These are phyloP conservation scores for Tagetes patula DNA, from an alignment of 129 eudicot genomes.

Conservation along the genomic window DNA sequence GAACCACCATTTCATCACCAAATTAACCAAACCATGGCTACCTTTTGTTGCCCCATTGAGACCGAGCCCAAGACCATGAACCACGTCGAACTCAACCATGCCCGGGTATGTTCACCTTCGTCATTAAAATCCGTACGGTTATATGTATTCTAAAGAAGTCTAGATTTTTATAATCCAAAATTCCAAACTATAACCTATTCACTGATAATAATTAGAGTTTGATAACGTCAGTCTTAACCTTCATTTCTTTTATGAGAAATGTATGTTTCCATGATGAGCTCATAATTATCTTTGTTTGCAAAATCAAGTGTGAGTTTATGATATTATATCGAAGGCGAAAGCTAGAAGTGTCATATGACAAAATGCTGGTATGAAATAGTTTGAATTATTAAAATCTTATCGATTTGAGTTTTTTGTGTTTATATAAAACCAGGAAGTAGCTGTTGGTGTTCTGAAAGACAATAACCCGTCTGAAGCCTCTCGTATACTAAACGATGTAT, in stretches of 20 bases:
- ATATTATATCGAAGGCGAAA: no score
- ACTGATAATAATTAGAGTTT: no score
- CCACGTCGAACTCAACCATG: slow-evolving; percentile 58
- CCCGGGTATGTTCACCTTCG: slow-evolving; percentile 46
- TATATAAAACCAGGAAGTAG: slow-evolving; percentile 51
- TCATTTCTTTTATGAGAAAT: background rate
- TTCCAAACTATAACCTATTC: no score
- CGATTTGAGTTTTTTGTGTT: no score
- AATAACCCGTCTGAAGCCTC: slow-evolving; percentile 54
- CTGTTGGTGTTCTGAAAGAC: slow-evolving; percentile 55
- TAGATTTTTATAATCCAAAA: no score
- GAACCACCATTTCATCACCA: background rate
- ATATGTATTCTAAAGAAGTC: no score
- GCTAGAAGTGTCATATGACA: no score
- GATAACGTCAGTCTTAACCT: no score
- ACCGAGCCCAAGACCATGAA: slow-evolving; percentile 75
- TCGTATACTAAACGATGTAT: slow-evolving; percentile 44
- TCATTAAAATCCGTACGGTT: background rate
- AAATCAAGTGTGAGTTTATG: no score
- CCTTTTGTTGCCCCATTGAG: slow-evolving; percentile 68
- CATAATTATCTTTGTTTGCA: no score
- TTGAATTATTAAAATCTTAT: no score
- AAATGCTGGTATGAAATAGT: no score
- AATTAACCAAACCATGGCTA: slow-evolving; percentile 46
- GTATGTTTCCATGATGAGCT: background rate